These are phyloP conservation scores for Globisporangium emineosum DNA, from an alignment of 352 stramenopile species.

Conservation along the genomic window DNA sequence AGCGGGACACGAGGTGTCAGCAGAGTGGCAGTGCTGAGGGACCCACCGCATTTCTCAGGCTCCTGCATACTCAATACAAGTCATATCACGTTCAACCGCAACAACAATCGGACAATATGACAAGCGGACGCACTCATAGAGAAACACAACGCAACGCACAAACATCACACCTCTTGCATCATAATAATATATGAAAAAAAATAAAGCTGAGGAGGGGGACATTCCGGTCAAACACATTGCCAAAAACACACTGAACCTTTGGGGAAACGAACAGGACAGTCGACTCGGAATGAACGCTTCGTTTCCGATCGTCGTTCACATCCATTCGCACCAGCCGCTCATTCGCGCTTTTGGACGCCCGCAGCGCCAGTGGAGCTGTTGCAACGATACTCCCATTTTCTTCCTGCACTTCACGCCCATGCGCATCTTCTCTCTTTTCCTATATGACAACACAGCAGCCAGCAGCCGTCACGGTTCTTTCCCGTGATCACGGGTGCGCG, in stretches of 20 bases:
- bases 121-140: background rate
- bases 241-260: background rate
- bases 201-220: conserved; percentile 7
- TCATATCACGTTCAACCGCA: background rate
- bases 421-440: conserved; percentile 13
- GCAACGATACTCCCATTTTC: conserved; percentile 9
- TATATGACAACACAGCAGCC: conserved; percentile 12
- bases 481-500: conserved; percentile 21
- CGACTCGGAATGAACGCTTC: conserved; percentile 28
- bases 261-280: background rate
- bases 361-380: conserved; percentile 23
- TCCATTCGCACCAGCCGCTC: conserved; percentile 19
- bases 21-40: background rate
- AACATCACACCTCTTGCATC: conserved; percentile 2
- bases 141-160: background rate
- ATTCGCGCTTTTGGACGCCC: conserved; percentile 16
- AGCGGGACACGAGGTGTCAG: conserved; percentile 5
- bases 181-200: conserved; percentile 13
- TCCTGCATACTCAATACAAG: conserved; percentile 1
- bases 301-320: conserved; percentile 28
- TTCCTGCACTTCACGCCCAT: conserved; percentile 10
- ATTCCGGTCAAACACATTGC: background rate
- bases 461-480: conserved; percentile 26
- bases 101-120: conserved; percentile 6
- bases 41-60: conserved; percentile 5